Evolutionary conservation across 345 rosid genomes (phyloP).

Genomic region (Rhodomyrtus tomentosa): DNA sequence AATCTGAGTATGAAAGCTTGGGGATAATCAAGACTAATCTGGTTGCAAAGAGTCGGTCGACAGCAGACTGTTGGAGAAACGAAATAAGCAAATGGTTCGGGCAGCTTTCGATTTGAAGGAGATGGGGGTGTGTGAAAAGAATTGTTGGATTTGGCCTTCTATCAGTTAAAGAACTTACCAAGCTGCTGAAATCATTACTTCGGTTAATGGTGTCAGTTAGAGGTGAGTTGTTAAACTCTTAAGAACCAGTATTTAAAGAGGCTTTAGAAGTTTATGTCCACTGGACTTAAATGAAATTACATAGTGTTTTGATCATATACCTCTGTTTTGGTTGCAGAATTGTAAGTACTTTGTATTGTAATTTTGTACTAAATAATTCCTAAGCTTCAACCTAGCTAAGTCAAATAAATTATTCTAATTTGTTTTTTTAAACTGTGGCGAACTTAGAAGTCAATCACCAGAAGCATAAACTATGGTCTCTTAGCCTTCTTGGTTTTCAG

Average conservation of each 20-base stretch:
- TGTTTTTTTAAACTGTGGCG: background rate
- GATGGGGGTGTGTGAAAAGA: constrained; percentile 66
- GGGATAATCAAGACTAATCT: constrained; percentile 90
- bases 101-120: constrained; percentile 62
- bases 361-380: background rate
- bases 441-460: background rate
- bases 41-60: constrained; percentile 74
- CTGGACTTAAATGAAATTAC: too few species aligned
- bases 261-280: too few species aligned
- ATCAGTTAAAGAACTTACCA: constrained; percentile 93
- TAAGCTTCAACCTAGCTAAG: background rate
- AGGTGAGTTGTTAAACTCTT: constrained; percentile 23
- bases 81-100: constrained; percentile 66
- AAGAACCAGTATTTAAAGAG: too few species aligned
- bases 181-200: constrained; percentile 79
- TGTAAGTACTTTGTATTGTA: background rate
- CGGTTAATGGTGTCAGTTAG: constrained; percentile 59
- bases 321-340: background rate
- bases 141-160: constrained; percentile 98
- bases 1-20: constrained; percentile 65
- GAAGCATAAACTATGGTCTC: background rate
- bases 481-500: background rate
- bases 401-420: background rate
- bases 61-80: constrained; percentile 67
- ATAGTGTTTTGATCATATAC: background rate